Evolutionary conservation across 208 protist species (phyloP), one percentile per base, ranked within the genome.

Genomic region (Kentomonas sorsogonicus): DNA sequence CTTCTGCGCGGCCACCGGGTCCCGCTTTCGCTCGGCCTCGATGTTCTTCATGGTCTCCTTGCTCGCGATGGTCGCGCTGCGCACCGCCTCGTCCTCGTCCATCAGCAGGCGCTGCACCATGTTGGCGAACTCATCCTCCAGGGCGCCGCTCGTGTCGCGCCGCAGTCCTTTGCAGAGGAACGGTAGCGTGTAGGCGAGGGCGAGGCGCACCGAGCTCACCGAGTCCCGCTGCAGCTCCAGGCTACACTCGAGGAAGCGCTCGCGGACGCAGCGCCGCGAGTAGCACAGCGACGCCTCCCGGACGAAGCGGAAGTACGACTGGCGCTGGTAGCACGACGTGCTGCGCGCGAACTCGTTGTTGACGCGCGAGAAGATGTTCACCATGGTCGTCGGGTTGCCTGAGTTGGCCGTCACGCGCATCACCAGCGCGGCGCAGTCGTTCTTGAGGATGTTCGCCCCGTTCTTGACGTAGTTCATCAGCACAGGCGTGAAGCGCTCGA

Each of bases 261-360:
- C 89, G 18, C 86, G 74, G 46, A 95, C 64, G 58, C 83, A 92
- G 18, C 84, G 79, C 6, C 75, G 74, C 20, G 89, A 95, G 53
- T 90, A 91, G 48, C 72, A 62, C 11, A 54, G 51, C 45, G 78
- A 88, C 38, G 70, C 61, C 38, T 80, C 79, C 0, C 62, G 63
- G 0, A 84, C 71, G 62, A 89, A 85, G 40, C 53, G 63, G 5
- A 89, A 60, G 66, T 90, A 95, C 33, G 74, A 64, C 58, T 84
- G 69, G 20, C 89, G 82, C 13, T 79, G 65, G 66, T 87, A 80
- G 58, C 83, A 92, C 9, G 67, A 83, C 39, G 40, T 46, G 54
- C 81, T 77, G 27, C 76, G 64, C 0, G 73, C 90, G 54, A 92
- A 96, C 31, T 96, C 90, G 56, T 73, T 82, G 66, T 85, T 90